These are phyloP conservation scores for Hypoxylon sp. DNA, from an alignment of 2,329 filamentous ascomycete species.

Conservation along the genomic window DNA sequence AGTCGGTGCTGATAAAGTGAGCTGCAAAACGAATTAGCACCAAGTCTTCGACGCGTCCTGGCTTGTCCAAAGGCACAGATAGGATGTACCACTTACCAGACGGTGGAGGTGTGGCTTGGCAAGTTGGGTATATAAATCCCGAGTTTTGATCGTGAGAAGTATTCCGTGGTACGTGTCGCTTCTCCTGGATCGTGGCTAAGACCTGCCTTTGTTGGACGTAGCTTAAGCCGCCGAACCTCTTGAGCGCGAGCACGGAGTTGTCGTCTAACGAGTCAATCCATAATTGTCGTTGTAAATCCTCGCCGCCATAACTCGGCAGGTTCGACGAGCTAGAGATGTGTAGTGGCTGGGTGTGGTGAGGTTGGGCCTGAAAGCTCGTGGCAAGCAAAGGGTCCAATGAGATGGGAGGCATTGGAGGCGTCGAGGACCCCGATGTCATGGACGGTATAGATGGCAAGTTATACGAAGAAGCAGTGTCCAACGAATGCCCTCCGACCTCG, in stretches of 20 bases:
- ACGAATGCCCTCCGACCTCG: slow-evolving; percentile 16
- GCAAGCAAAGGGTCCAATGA: slow-evolving; percentile 31
- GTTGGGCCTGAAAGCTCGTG: slow-evolving; percentile 16
- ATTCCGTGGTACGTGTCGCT: slow-evolving; percentile 25
- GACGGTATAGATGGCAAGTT: slow-evolving; percentile 33
- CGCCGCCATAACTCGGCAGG: slow-evolving; percentile 21
- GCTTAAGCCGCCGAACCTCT: slow-evolving; percentile 37
- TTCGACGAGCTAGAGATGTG: slow-evolving; percentile 18
- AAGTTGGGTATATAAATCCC: slow-evolving; percentile 30
- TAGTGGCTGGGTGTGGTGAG: slow-evolving; percentile 22
- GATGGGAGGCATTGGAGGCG: slow-evolving; percentile 20
- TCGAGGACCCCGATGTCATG: slow-evolving; percentile 30
- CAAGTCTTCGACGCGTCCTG: background rate
- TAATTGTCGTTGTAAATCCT: slow-evolving; percentile 24
- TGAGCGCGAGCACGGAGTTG: slow-evolving; percentile 37
- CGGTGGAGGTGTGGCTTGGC: slow-evolving; percentile 29
- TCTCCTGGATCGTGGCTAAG: slow-evolving; percentile 37
- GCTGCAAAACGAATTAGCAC: slow-evolving; percentile 19
- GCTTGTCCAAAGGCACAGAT: background rate
- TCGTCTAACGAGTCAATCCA: slow-evolving; percentile 32
- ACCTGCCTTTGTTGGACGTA: slow-evolving; percentile 40
- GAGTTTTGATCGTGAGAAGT: slow-evolving; percentile 22
- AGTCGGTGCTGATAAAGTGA: slow-evolving; percentile 26
- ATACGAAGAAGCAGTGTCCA: slow-evolving; percentile 28
- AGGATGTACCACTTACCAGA: slow-evolving; percentile 16